phyloP scores from a whole-genome alignment of 2,329 filamentous ascomycete genomes.

The Fusarium sublunatum region DNA sequence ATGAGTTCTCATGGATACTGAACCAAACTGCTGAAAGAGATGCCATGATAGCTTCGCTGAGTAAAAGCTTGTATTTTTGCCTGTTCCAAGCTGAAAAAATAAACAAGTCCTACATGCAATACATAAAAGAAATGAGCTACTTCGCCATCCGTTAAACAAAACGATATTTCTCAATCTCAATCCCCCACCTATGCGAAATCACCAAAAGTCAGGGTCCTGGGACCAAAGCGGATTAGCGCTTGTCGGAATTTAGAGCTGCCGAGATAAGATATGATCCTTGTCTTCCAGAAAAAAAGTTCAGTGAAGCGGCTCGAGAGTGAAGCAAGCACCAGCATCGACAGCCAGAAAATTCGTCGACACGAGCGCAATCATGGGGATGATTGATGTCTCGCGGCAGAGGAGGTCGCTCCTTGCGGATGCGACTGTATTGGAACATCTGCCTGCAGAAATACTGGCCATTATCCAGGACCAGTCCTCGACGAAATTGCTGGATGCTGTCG shows the following conservation, averaged over 20 bases:
- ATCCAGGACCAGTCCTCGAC: constrained; percentile 72
- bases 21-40: too few species aligned
- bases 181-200: not conserved
- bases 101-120: too few species aligned
- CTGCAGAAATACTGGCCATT: constrained; percentile 74
- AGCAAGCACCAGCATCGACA: constrained; percentile 45
- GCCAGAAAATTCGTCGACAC: constrained; percentile 44
- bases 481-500: constrained; percentile 77
- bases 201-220: constrained; percentile 1
- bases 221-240: constrained; percentile 29
- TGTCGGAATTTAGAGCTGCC: constrained; percentile 53
- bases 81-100: too few species aligned
- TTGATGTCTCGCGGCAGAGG: constrained; percentile 66
- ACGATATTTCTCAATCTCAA: not conserved
- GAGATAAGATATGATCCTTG: constrained; percentile 43
- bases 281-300: constrained; percentile 49
- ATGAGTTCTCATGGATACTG: too few species aligned
- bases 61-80: too few species aligned
- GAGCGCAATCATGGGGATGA: constrained; percentile 62
- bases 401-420: constrained; percentile 67
- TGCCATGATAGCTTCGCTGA: too few species aligned
- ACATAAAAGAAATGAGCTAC: too few species aligned
- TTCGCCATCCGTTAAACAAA: too few species aligned
- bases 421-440: constrained; percentile 68
- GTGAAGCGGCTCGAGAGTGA: constrained; percentile 45